Conservation (phyloP, 2,329 filamentous ascomycete genomes). For the Cryphonectria radicalis region DNA sequence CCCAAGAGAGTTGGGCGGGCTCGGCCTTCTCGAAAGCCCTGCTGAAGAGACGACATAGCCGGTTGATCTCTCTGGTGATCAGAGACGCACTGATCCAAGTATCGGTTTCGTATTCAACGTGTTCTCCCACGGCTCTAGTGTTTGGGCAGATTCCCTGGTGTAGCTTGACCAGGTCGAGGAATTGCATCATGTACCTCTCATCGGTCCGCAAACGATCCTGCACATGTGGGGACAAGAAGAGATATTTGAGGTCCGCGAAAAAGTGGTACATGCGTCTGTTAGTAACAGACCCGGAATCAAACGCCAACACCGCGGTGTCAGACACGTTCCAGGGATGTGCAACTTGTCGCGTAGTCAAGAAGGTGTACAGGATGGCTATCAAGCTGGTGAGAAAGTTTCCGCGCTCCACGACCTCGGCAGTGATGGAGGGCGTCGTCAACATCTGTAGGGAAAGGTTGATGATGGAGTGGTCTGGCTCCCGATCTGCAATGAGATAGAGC, state of each 20-base stretch:
- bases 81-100: slow-evolving; percentile 96
- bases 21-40: slow-evolving; percentile 78
- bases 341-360: slow-evolving; percentile 93
- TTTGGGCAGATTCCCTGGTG: slow-evolving; percentile 98
- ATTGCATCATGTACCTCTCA: slow-evolving; percentile 87
- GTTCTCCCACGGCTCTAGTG: slow-evolving; percentile 86
- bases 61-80: slow-evolving; percentile 93
- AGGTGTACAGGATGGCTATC: slow-evolving; percentile 96
- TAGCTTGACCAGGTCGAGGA: slow-evolving; percentile 91
- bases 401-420: slow-evolving; percentile 89
- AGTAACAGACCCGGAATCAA: slow-evolving; percentile 92
- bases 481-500: slow-evolving; percentile 91
- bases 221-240: slow-evolving; percentile 86
- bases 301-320: slow-evolving; percentile 82
- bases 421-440: slow-evolving; percentile 95
- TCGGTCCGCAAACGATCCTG: slow-evolving; percentile 83
- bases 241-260: slow-evolving; percentile 90
- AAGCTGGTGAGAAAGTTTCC: slow-evolving; percentile 96
- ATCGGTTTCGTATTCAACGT: slow-evolving; percentile 98
- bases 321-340: slow-evolving; percentile 90
- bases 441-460: slow-evolving; percentile 97
- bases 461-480: slow-evolving; percentile 97
- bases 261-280: slow-evolving; percentile 98
- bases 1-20: slow-evolving; percentile 51
- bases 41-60: slow-evolving; percentile 84